phyloP scores from a whole-genome alignment of 1,284 basidiomycete genomes.

The Trichosporon sp. region DNA sequence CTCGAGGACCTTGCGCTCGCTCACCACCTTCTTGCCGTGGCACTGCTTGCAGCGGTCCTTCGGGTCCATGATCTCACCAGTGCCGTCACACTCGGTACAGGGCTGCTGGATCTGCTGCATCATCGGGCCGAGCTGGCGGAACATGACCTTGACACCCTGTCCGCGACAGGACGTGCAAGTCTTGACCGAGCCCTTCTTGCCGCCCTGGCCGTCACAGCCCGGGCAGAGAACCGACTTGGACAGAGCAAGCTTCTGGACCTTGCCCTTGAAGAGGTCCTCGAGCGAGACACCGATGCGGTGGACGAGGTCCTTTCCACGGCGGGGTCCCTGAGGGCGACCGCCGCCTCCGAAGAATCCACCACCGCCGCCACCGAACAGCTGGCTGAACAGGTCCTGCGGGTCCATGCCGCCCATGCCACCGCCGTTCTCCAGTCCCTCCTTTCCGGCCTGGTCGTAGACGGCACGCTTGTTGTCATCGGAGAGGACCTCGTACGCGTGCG shows the following conservation, averaged over 20 bases:
- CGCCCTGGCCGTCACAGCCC: conserved; percentile 93
- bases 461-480: conserved; percentile 81
- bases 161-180: conserved; percentile 76
- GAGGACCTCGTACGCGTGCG: conserved; percentile 91
- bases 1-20: conserved; percentile 97
- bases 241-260: conserved; percentile 94
- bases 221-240: conserved; percentile 92
- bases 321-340: conserved; percentile 66
- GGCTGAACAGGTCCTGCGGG: conserved; percentile 95
- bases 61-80: conserved; percentile 87
- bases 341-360: conserved; percentile 60
- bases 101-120: conserved; percentile 97
- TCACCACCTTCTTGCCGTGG: conserved; percentile 90
- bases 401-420: conserved; percentile 82
- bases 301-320: conserved; percentile 96
- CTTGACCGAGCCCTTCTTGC: conserved; percentile 92
- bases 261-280: conserved; percentile 98
- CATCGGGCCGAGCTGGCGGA: conserved; percentile 96
- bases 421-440: conserved; percentile 82
- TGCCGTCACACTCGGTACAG: conserved; percentile 87
- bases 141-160: conserved; percentile 83
- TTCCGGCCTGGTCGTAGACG: conserved; percentile 87
- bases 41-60: conserved; percentile 93
- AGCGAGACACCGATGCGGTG: conserved; percentile 94
- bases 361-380: conserved; percentile 77